Evolutionary conservation across 768 basidiomycete genomes (phyloP).

Genomic region (Mycena kentingensis): DNA sequence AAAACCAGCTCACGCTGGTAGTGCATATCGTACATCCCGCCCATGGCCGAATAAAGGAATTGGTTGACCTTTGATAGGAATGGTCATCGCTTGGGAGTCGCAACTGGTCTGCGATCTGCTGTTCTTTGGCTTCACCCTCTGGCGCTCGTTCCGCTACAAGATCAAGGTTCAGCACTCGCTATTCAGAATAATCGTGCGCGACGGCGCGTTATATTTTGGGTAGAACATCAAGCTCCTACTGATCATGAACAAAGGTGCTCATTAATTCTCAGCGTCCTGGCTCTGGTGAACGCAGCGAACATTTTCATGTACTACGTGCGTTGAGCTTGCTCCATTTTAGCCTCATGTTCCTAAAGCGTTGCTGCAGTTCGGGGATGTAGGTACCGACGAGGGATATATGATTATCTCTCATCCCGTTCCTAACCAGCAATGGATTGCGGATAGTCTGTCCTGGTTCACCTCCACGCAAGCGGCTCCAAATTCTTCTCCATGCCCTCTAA

Average conservation of each 20-base stretch:
- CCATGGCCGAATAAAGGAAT: background rate
- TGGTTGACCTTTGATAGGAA: background rate
- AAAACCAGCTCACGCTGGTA: background rate
- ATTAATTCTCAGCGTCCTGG: background rate
- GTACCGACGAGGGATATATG: background rate
- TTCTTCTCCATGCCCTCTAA: background rate
- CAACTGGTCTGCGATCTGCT: conserved; percentile 4
- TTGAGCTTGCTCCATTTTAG: background rate
- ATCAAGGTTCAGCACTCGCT: background rate
- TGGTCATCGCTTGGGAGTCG: conserved; percentile 10
- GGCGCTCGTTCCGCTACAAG: background rate
- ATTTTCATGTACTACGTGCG: conserved; percentile 12
- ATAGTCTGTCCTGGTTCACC: conserved; percentile 4
- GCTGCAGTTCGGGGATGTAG: conserved; percentile 4
- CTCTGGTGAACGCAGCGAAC: conserved; percentile 4
- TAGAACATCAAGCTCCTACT: conserved; percentile 6
- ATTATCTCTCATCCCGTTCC: background rate
- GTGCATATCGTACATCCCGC: background rate
- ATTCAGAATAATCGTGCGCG: background rate
- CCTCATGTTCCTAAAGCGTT: background rate
- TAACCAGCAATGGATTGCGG: conserved; percentile 2
- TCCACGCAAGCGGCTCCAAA: background rate
- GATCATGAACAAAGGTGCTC: background rate
- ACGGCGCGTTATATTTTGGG: conserved; percentile 13
- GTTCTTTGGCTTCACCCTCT: background rate